Base-by-base conservation (phyloP, 495 filamentous ascomycete species). In the Friedmanniomyces simplex region DNA sequence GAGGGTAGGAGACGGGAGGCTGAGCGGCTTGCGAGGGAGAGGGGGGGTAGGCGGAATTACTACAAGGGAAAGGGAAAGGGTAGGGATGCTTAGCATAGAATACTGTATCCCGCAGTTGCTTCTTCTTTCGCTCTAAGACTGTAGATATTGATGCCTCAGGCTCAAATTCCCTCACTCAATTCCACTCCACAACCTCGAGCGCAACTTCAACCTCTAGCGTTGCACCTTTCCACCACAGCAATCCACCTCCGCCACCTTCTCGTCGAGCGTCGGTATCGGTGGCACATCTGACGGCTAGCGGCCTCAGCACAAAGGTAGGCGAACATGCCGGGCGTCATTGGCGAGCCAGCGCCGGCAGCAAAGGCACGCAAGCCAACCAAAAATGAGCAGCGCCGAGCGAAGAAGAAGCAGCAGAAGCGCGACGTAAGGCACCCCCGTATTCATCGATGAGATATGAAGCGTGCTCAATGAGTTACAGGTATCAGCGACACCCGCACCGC, bases 381-480 rank as follows among this genome's bases (percentile, higher is more conserved):
- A 55, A 66, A 66, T 55, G 66, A 66, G 46, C 59, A 63, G 52
- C 67, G 69, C 21, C 62, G 69, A 21, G 45, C 52, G 18, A 51
- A 57, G 48, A 50, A 57, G 46, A 42, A 52, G 47, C 36, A 32
- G 30, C 32, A 51, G 28, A 55, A 57, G 59, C 21, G 39, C 20
- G 41, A 48, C 26, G 41, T 52, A 6, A 52, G 45, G 16, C 26
- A 5, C 14, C 1, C n/a, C 25, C 20, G 1, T 20, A 5, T 20
- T 20, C 39, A 43, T 36, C 26, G 6, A 8, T n/a, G 13, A 34
- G 4, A 25, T 3, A 49, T 22, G 4, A 12, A 25, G 25, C 46
- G n/a, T 34, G 30, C 49, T 52, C 12, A 52, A 32, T 10, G 14
- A 16, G 12, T 11, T 36, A 22, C 39, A 62, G 59, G 41, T 21